Evolutionary conservation across 139 green algal species (phyloP).

Genomic region (Closterium sp.): DNA sequence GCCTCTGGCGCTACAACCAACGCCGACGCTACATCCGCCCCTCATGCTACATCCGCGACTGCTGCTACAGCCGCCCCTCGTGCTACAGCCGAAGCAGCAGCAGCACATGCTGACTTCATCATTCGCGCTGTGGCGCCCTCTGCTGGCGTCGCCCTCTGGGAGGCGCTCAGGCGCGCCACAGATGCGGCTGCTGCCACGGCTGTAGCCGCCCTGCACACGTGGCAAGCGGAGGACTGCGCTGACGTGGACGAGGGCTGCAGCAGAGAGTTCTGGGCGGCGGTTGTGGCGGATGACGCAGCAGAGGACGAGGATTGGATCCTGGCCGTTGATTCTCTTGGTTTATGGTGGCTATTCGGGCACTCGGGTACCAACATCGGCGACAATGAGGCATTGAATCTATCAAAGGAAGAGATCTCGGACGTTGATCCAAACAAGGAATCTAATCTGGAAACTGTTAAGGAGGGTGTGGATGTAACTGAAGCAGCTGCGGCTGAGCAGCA

Average conservation of each 20-base stretch:
- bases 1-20: background rate
- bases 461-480: background rate
- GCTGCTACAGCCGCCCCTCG: background rate
- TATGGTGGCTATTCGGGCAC: background rate
- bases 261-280: background rate
- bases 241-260: background rate
- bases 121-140: background rate
- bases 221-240: background rate
- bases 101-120: background rate
- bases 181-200: background rate
- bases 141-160: background rate
- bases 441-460: background rate
- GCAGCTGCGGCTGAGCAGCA: background rate
- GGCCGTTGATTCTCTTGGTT: background rate
- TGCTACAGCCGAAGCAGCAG: background rate
- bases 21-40: background rate
- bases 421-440: background rate
- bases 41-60: background rate
- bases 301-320: background rate
- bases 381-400: too few species aligned
- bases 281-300: background rate
- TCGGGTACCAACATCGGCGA: background rate
- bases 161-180: background rate
- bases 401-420: too few species aligned
- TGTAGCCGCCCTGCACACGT: background rate